Percentiles rank a stretch among this genome's conserved stretches.
Conservation (phyloP, 2,329 filamentous ascomycete species). For the Alternaria triticimaculans region DNA sequence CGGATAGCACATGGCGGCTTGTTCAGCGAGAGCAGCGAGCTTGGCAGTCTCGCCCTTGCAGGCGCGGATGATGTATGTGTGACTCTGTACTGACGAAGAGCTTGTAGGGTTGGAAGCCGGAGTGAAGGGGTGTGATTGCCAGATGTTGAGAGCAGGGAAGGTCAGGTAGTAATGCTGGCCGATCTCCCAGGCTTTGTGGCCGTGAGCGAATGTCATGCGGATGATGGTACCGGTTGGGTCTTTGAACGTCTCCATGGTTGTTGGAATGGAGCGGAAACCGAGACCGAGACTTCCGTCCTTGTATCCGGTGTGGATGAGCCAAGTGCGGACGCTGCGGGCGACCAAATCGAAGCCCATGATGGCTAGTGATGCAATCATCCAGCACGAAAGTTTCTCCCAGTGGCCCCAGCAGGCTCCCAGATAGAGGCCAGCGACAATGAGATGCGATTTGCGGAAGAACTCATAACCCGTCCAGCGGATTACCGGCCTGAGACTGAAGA, state of each 20-base stretch:
- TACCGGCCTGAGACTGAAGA: conserved; percentile 11
- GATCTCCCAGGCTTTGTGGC: conserved; percentile 3
- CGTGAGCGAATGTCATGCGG: conserved; percentile 7
- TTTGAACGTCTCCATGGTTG: conserved; percentile 4
- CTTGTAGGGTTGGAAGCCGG: conserved; percentile 1
- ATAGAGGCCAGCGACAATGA: conserved; percentile 7
- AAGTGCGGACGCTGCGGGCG: conserved; percentile 2
- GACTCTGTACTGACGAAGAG: neutral
- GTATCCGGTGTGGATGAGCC: conserved; percentile 7
- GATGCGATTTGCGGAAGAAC: conserved; percentile 11
- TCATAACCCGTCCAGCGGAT: conserved; percentile 14
- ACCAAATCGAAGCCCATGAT: conserved; percentile 8
- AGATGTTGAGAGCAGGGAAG: conserved; percentile 10
- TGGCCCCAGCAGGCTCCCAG: conserved; percentile 11
- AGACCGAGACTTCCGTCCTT: neutral
- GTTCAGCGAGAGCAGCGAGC: conserved; percentile 8
- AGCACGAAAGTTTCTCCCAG: conserved; percentile 8
- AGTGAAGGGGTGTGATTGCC: conserved; percentile 12
- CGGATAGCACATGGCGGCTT: conserved; percentile 6
- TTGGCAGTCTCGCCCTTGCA: conserved; percentile 8
- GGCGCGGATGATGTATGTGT: conserved; percentile 9
- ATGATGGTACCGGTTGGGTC: conserved; percentile 6
- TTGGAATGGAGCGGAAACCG: conserved; percentile 5
- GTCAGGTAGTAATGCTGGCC: conserved; percentile 10
- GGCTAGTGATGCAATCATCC: conserved; percentile 8